Evolutionary conservation across 306 rosid genomes (phyloP), one percentile per base, ranked within the genome.

Genomic region (Lathyrus aphaca): DNA sequence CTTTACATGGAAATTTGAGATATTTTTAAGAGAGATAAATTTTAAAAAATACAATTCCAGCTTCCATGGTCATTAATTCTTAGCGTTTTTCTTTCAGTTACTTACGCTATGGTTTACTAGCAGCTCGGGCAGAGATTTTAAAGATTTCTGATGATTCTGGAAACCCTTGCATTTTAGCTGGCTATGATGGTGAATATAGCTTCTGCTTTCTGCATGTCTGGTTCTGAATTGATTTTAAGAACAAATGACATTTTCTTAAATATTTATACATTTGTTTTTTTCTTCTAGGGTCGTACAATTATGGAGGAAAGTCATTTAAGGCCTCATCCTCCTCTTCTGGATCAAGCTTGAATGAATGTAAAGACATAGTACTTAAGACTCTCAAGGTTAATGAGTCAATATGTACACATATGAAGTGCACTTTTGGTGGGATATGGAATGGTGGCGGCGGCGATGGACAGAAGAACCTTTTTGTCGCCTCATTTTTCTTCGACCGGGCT

Each of bases 401-500:
- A 21, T 92, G 98, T 64, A 74, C 81, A 35, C 91, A 89, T 78
- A 86, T 84, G 98, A 87, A 86, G 80, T 92, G 98, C 77, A 87
- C 92, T 63, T 92, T 92, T 77, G 92, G 91, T 30, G 98, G 98
- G 48, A 78, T 87, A 46, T 92, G 98, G 98, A 89, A 89, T 48
- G 98, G 98, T 48, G 98, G 96, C 11, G 98, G 92, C 8, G 98
- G 98, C 14, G 95, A 86, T 58, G 98, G 96, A 57, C 92, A 84
- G 74, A 87, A 85, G 77, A 86, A 92, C 35, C 89, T 92, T 62
- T 92, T 89, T 48, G 92, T 92, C n/a, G 96, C 98, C 72, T 92
- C 98, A 16, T 92, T 92, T 87, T 92, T 92, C 96, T 92, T 87
- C 62, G 98, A 92, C 80, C 87, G 98, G 73, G 98, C 98, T 11